These are phyloP conservation scores for Beauveria australis DNA, from an alignment of 2,329 filamentous ascomycete species.

Conservation along the genomic window DNA sequence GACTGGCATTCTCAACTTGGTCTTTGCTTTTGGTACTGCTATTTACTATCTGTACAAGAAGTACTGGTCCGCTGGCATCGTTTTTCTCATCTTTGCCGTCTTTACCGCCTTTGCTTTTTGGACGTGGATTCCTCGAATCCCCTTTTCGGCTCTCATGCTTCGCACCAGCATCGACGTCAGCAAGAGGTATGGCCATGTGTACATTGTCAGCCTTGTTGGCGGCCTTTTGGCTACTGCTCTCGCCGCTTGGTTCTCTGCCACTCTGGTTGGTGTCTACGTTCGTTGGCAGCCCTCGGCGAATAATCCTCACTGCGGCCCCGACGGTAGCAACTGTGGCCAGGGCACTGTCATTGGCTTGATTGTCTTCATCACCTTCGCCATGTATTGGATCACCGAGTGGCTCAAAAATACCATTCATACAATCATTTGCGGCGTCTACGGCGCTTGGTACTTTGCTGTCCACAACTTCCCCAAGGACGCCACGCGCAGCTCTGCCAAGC, in stretches of 20 bases:
- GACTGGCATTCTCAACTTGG: constrained; percentile 80
- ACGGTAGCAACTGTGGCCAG: constrained; percentile 56
- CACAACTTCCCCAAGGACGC: constrained; percentile 64
- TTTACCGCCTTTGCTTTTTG: constrained; percentile 79
- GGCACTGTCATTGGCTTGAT: constrained; percentile 77
- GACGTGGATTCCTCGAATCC: constrained; percentile 83
- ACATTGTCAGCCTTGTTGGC: constrained; percentile 75
- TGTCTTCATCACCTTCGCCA: constrained; percentile 81
- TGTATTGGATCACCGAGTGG: constrained; percentile 91
- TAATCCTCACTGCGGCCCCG: constrained; percentile 42
- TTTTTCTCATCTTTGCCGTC: constrained; percentile 73
- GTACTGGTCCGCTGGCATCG: constrained; percentile 78
- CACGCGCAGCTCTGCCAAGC: constrained; percentile 73
- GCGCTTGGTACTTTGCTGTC: constrained; percentile 82
- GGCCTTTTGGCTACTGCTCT: constrained; percentile 69
- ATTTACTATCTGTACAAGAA: constrained; percentile 73
- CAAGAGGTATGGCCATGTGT: constrained; percentile 77
- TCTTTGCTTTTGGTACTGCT: constrained; percentile 75
- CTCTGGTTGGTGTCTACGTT: constrained; percentile 77
- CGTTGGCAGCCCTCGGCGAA: constrained; percentile 61
- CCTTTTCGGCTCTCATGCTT: constrained; percentile 85
- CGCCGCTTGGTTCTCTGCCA: constrained; percentile 78
- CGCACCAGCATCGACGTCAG: constrained; percentile 79
- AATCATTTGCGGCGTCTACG: constrained; percentile 80
- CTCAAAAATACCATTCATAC: constrained; percentile 90